Evolutionary conservation across 768 basidiomycete species (phyloP), one percentile per base, ranked within the genome.

Genomic region (Lactarius pseudohatsudake): DNA sequence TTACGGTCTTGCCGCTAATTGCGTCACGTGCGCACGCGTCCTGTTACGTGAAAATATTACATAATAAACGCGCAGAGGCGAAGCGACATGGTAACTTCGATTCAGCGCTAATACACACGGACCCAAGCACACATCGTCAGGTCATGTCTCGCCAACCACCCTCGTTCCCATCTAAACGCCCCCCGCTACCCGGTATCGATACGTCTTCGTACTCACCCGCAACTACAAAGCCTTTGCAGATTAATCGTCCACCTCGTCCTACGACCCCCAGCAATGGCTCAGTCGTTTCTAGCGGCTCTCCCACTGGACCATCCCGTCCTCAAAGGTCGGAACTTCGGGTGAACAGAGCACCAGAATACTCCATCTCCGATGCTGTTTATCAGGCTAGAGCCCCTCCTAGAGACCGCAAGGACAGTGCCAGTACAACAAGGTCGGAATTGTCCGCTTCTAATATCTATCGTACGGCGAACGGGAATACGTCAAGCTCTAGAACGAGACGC

Each of bases 221-320:
- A 11, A 32, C 54, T 32, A 69, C 62, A n/a, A 58, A 47, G 16
- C 70, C 70, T 34, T 54, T 71, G 28, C 70, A 70, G 62, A 69
- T 71, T 28, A 70, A 70, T 34, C 61, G 70, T 18, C 61, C 64
- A 26, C 61, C 68, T 20, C 61, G 70, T 18, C 70, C 69, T 40
- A 63, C 67, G 18, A 70, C 70, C n/a, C 70, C 70, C n/a, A 71
- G 62, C 63, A 69, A 67, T 54, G 61, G 22, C 41, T 67, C 70
- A 15, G 56, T 62, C 20, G 40, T 64, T 57, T 62, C 65, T 45
- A 60, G 54, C 16, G 59, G 65, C 41, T 71, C 70, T 34, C 65
- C 70, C 26, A 59, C 56, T 45, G 70, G 68, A 28, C 70, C 65
- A 11, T 69, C 70, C 45, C 68, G 70, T 54, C 70, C 70, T 32